Evolutionary conservation across 78 protist species (phyloP).

Genomic region (Isochrysis galbana): DNA sequence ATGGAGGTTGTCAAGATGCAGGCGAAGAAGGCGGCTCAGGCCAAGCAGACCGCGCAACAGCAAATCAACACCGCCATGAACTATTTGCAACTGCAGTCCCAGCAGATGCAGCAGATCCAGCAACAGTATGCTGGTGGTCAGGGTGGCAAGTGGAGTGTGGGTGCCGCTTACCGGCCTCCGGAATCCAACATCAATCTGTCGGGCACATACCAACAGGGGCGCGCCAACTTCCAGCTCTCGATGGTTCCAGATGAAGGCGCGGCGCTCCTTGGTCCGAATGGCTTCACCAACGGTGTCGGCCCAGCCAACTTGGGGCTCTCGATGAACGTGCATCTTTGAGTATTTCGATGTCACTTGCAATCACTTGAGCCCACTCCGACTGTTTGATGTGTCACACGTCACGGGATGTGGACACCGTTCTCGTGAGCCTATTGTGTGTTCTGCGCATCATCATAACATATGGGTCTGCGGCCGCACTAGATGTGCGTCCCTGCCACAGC

Average conservation of each 20-base stretch:
- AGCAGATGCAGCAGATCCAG: not conserved
- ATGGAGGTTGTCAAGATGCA: not conserved
- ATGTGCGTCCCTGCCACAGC: too few relatives aligned
- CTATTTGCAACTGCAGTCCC: not conserved
- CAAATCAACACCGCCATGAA: not conserved
- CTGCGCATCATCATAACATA: too few relatives aligned
- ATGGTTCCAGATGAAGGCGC: conserved; percentile 14
- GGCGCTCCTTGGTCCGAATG: not conserved
- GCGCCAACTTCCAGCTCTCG: not conserved
- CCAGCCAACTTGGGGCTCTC: conserved; percentile 23
- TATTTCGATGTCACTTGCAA: too few relatives aligned
- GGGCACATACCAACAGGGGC: not conserved
- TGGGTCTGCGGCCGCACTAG: too few relatives aligned
- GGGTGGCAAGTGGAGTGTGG: conserved; percentile 9
- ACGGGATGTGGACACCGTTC: too few relatives aligned
- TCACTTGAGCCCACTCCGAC: too few relatives aligned
- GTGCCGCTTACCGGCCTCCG: conserved; percentile 10
- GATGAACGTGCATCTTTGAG: not conserved
- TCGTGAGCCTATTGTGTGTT: too few relatives aligned
- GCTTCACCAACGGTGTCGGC: conserved; percentile 31
- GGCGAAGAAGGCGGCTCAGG: not conserved
- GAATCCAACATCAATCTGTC: conserved; percentile 29
- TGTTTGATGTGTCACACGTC: too few relatives aligned
- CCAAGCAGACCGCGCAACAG: not conserved
- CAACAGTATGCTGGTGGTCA: not conserved